These are phyloP conservation scores for Microglena sp. DNA, from an alignment of 139 green algal species.

Conservation along the genomic window DNA sequence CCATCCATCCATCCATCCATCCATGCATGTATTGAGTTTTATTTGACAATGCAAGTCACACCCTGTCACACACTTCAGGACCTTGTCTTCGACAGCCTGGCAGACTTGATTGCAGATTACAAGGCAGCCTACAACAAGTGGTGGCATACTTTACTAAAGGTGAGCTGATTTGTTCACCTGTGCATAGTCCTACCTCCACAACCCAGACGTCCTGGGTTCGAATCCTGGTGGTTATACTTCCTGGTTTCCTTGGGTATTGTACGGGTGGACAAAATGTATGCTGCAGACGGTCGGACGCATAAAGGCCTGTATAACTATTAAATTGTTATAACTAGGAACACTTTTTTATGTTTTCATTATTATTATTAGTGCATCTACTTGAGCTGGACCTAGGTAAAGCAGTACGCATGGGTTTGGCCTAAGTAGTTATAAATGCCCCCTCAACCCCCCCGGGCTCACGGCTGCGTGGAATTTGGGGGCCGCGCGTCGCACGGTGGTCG, in stretches of 20 bases:
- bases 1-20: too few species aligned
- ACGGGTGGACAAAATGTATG: not conserved
- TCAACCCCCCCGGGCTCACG: not conserved
- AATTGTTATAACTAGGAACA: too few species aligned
- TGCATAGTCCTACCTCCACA: too few species aligned
- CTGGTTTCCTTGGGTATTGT: not conserved
- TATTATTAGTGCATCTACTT: too few species aligned
- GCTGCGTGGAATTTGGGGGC: too few species aligned
- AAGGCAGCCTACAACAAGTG: slow-evolving; percentile 34
- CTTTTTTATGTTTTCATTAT: too few species aligned
- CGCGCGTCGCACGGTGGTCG: too few species aligned
- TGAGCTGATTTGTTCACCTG: not conserved
- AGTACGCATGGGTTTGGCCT: too few species aligned
- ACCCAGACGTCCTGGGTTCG: too few species aligned
- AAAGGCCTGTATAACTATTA: not conserved
- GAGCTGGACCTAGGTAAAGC: too few species aligned
- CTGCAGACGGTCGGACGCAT: not conserved
- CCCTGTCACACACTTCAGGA: slow-evolving; percentile 20
- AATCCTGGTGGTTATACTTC: not conserved
- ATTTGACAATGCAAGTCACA: too few species aligned
- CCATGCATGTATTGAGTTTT: too few species aligned
- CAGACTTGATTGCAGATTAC: slow-evolving; percentile 42
- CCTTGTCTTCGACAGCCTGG: slow-evolving; percentile 29
- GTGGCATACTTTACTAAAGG: slow-evolving; percentile 24
- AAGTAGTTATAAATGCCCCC: not conserved